Evolutionary conservation across 805 yeast genomes (phyloP).

Genomic region (Lachancea cidri): DNA sequence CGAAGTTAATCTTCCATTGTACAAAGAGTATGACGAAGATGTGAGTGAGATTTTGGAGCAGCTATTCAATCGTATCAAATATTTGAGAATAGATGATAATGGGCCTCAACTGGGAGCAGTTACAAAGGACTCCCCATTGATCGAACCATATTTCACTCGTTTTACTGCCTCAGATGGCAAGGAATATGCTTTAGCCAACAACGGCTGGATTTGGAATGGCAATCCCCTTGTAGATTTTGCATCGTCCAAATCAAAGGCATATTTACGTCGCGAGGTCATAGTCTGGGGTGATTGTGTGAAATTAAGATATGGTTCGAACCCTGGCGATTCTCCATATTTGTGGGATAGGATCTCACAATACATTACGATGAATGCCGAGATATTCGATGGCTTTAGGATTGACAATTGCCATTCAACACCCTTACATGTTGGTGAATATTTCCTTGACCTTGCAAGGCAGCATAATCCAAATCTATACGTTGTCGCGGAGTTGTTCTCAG

Average conservation of each 20-base stretch:
- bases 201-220: constrained; percentile 99
- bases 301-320: constrained; percentile 72
- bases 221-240: constrained; percentile 94
- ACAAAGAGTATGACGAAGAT: constrained; percentile 73
- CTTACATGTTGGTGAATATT: constrained; percentile 83
- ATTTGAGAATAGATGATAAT: constrained; percentile 65
- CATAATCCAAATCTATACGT: constrained; percentile 84
- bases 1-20: constrained; percentile 70
- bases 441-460: constrained; percentile 81
- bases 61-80: constrained; percentile 69
- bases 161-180: constrained; percentile 49
- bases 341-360: constrained; percentile 88
- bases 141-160: constrained; percentile 85
- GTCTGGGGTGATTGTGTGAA: constrained; percentile 98
- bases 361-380: constrained; percentile 60
- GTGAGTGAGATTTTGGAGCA: constrained; percentile 59
- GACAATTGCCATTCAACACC: constrained; percentile 98
- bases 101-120: constrained; percentile 80
- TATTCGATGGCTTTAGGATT: constrained; percentile 84
- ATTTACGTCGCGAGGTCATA: constrained; percentile 85
- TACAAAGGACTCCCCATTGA: constrained; percentile 52
- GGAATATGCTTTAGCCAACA: constrained; percentile 75
- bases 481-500: constrained; percentile 91
- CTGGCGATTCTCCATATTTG: constrained; percentile 79
- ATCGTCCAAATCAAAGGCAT: constrained; percentile 68